Conservation (phyloP, 176 grass and related monocot species). For the Cenchrus fungigraminus region DNA sequence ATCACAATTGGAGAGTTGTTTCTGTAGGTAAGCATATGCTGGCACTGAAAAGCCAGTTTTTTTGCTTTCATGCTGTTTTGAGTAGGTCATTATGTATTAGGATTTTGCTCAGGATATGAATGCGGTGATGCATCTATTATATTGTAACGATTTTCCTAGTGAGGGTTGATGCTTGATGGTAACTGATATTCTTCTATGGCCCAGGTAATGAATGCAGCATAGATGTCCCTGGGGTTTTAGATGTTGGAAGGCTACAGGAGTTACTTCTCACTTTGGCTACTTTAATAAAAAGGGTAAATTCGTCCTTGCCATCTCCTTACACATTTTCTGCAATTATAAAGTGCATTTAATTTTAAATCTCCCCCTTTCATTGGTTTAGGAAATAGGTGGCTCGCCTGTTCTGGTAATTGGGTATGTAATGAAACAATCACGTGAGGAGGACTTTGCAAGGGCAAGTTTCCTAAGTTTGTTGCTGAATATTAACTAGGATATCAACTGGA, state of each 20-base stretch:
- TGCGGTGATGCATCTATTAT: neutral
- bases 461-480: constrained; percentile 32
- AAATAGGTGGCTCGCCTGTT: constrained; percentile 52
- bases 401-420: constrained; percentile 84
- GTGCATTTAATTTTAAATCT: constrained; percentile 14
- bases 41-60: neutral
- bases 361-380: constrained; percentile 45
- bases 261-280: constrained; percentile 65
- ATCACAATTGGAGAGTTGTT: constrained; percentile 59
- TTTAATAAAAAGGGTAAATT: constrained; percentile 77
- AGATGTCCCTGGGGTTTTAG: constrained; percentile 45
- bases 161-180: neutral
- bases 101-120: constrained; percentile 20
- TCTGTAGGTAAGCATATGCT: constrained; percentile 58
- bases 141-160: constrained; percentile 3
- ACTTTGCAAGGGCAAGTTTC: constrained; percentile 85
- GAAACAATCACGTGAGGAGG: constrained; percentile 93
- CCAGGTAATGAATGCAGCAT: constrained; percentile 40
- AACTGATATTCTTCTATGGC: constrained; percentile 39
- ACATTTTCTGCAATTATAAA: neutral
- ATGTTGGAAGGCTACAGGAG: constrained; percentile 66
- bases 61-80: constrained; percentile 17
- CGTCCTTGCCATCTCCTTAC: neutral
- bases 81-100: neutral
- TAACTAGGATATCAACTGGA: constrained; percentile 5